Evolutionary conservation across 345 rosid genomes (phyloP).

Genomic region (Tarenaya hassleriana): DNA sequence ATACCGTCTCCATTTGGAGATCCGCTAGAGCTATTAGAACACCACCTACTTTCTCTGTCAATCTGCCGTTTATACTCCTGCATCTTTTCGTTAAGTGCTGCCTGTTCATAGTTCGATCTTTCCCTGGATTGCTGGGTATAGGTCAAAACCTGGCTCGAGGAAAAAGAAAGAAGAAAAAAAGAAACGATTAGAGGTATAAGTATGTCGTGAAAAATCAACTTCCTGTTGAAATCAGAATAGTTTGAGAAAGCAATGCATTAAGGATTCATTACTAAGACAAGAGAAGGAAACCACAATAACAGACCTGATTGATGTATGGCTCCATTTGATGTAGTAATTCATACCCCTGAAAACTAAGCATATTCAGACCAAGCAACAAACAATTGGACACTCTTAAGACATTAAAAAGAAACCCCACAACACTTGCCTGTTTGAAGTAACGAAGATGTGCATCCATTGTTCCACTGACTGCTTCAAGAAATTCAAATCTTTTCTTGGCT

Average conservation of each 20-base stretch:
- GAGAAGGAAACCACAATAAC: too few relatives aligned
- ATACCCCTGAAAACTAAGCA: constrained; percentile 61
- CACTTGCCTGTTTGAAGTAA: constrained; percentile 79
- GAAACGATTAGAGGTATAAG: constrained; percentile 13
- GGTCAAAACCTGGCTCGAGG: constrained; percentile 65
- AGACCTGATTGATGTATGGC: constrained; percentile 92
- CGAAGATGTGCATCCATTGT: constrained; percentile 99
- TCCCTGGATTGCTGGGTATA: constrained; percentile 97
- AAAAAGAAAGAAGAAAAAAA: too few relatives aligned
- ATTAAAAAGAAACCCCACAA: constrained; percentile 14
- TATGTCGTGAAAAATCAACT: constrained; percentile 4
- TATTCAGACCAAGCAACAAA: constrained; percentile 23
- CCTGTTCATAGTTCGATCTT: constrained; percentile 93
- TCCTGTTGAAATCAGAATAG: too few relatives aligned
- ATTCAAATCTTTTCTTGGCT: constrained; percentile 95
- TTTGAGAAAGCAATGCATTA: too few relatives aligned
- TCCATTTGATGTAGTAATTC: constrained; percentile 99
- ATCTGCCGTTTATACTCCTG: constrained; percentile 94
- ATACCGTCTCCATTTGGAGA: constrained; percentile 97
- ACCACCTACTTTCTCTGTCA: constrained; percentile 82
- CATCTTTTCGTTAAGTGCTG: constrained; percentile 92
- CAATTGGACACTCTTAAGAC: constrained; percentile 5
- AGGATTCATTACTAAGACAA: too few relatives aligned
- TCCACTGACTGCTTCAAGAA: constrained; percentile 96
- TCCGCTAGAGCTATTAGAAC: constrained; percentile 77